These are phyloP conservation scores for Melanomma pulvis-pyrius DNA, from an alignment of 495 filamentous ascomycete genomes.

Conservation along the genomic window DNA sequence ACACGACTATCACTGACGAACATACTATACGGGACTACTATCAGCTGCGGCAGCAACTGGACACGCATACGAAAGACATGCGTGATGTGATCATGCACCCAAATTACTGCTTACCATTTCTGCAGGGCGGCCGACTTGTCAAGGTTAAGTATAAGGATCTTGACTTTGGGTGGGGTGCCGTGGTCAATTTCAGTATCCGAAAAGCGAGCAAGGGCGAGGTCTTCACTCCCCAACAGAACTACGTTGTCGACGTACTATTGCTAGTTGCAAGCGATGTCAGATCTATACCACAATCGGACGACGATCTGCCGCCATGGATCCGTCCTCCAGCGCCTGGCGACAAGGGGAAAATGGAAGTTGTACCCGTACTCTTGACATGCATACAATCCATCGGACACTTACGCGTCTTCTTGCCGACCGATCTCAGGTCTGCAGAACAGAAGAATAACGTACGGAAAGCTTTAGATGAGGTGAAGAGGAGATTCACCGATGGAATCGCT, in stretches of 20 bases:
- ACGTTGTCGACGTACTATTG: constrained; percentile 80
- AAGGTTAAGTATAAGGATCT: constrained; percentile 73
- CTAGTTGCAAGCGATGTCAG: constrained; percentile 62
- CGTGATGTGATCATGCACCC: constrained; percentile 87
- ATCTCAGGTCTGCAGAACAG: constrained; percentile 63
- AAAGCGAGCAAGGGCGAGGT: constrained; percentile 62
- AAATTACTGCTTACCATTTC: constrained; percentile 74
- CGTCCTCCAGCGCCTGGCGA: constrained; percentile 66
- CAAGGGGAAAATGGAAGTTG: constrained; percentile 74
- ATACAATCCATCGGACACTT: constrained; percentile 76
- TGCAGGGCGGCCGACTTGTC: constrained; percentile 82
- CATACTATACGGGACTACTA: constrained; percentile 89
- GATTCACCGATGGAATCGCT: constrained; percentile 92
- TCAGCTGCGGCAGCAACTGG: constrained; percentile 77
- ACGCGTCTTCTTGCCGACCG: constrained; percentile 76
- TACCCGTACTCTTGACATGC: constrained; percentile 83
- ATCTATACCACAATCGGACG: constrained; percentile 58
- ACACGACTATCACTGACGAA: constrained; percentile 80
- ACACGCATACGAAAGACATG: constrained; percentile 82
- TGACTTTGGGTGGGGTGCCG: constrained; percentile 92
- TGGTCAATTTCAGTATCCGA: constrained; percentile 70
- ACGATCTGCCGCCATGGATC: constrained; percentile 66
- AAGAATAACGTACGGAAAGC: constrained; percentile 66
- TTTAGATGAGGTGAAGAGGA: constrained; percentile 72
- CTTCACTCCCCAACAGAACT: constrained; percentile 69